Evolutionary conservation across 257 asterid genomes (phyloP).

Genomic region (Mentha longifolia): DNA sequence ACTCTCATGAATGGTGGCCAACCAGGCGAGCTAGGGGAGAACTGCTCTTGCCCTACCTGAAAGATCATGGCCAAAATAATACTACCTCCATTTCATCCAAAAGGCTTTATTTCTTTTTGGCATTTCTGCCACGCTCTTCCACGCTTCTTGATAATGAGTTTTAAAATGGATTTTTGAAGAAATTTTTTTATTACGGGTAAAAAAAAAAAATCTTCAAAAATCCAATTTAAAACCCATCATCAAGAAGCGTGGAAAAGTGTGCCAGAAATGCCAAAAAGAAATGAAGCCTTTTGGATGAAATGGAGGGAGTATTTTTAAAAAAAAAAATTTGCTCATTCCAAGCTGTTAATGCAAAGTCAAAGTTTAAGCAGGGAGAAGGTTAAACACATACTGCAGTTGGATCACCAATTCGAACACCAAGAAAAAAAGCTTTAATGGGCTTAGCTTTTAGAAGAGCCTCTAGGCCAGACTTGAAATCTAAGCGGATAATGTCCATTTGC

Average conservation of each 20-base stretch:
- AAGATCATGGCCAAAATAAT: slow-evolving; percentile 18
- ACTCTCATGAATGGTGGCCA: slow-evolving; percentile 99
- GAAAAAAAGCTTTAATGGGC: slow-evolving; percentile 84
- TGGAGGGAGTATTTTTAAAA: too few relatives aligned
- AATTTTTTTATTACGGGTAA: too few relatives aligned
- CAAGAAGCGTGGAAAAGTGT: too few relatives aligned
- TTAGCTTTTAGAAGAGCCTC: slow-evolving; percentile 77
- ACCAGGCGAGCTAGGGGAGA: slow-evolving; percentile 98
- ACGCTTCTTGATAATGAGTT: too few relatives aligned
- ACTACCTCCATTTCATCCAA: too few relatives aligned
- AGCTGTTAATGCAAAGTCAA: slow-evolving; percentile 16
- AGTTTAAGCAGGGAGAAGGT: slow-evolving; percentile 19
- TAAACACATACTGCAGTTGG: slow-evolving; percentile 78
- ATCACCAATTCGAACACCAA: slow-evolving; percentile 95
- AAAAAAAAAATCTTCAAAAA: too few relatives aligned
- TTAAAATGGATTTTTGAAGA: too few relatives aligned
- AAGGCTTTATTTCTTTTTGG: too few relatives aligned
- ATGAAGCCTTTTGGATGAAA: too few relatives aligned
- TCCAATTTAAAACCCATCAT: too few relatives aligned
- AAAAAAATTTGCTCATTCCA: neutral
- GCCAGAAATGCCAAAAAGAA: too few relatives aligned
- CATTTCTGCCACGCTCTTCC: too few relatives aligned
- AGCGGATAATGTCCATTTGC: slow-evolving; percentile 82
- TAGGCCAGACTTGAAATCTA: slow-evolving; percentile 88
- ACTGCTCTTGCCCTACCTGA: slow-evolving; percentile 94